Conservation (phyloP, 2,329 filamentous ascomycete genomes). For the Colletotrichum magnum region DNA sequence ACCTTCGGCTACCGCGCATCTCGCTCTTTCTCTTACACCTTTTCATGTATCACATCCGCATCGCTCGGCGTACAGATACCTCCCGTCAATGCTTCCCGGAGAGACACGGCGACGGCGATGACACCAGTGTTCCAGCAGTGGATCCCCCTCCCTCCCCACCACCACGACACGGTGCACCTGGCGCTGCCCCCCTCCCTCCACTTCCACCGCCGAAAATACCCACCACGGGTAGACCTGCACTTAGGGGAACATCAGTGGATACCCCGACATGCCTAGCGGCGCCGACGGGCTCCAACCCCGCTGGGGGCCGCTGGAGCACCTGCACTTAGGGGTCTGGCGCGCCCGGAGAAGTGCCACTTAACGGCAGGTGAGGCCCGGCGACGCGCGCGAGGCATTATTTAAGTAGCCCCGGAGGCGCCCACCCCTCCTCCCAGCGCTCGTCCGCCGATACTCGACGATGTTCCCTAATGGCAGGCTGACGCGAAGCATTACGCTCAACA, state of each 20-base stretch:
- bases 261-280: slow-evolving; percentile 19
- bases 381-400: slow-evolving; percentile 34
- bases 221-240: slow-evolving; percentile 40
- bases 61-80: neutral
- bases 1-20: too few species aligned
- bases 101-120: slow-evolving; percentile 4
- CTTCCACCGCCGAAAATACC: neutral
- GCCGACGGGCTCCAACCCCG: slow-evolving; percentile 15
- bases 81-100: slow-evolving; percentile 1
- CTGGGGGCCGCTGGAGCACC: slow-evolving; percentile 36
- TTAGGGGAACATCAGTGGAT: slow-evolving; percentile 39
- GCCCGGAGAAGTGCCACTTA: slow-evolving; percentile 39
- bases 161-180: neutral
- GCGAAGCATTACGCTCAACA: slow-evolving; percentile 28
- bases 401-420: slow-evolving; percentile 27
- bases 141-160: neutral
- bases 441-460: slow-evolving; percentile 23
- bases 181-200: neutral
- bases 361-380: slow-evolving; percentile 30
- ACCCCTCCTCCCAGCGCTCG: slow-evolving; percentile 8
- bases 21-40: too few species aligned
- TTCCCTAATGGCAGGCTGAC: slow-evolving; percentile 41
- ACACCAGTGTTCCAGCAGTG: neutral
- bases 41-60: neutral
- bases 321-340: slow-evolving; percentile 43